A percentile compares a stretch with the other conserved stretches of the same genome.
These are phyloP conservation scores for Populus tremula DNA, from an alignment of 345 rosid genomes.

Conservation along the genomic window DNA sequence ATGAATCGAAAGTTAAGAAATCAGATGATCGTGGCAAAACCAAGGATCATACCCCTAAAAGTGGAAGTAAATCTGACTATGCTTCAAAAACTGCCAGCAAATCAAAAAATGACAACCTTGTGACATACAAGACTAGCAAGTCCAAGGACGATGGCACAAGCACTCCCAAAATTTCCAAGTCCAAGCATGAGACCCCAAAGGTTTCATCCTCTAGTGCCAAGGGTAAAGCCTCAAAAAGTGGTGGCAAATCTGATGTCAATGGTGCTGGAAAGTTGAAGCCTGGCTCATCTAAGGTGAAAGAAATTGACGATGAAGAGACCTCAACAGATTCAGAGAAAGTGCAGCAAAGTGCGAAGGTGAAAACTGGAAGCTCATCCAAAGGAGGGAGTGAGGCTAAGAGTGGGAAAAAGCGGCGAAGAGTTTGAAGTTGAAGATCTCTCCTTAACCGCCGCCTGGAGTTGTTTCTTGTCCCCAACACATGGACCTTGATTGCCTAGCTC, in stretches of 20 bases:
- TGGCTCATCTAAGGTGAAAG: slow-evolving; percentile 49
- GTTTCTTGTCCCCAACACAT: background rate
- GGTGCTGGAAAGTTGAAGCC: slow-evolving; percentile 48
- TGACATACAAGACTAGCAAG: slow-evolving; percentile 33
- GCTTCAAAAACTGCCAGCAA: slow-evolving; percentile 34
- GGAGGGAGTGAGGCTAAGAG: slow-evolving; percentile 49
- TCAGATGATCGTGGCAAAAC: slow-evolving; percentile 39
- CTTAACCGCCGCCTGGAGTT: background rate
- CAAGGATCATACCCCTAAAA: slow-evolving; percentile 45
- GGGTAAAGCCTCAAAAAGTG: slow-evolving; percentile 39
- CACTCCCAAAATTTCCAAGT: slow-evolving; percentile 17
- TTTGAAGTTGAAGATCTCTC: slow-evolving; percentile 6
- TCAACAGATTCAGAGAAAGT: slow-evolving; percentile 45
- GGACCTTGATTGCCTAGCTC: background rate
- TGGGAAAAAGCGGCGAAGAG: slow-evolving; percentile 61
- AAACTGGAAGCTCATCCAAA: slow-evolving; percentile 43
- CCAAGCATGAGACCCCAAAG: slow-evolving; percentile 37
- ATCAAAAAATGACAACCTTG: slow-evolving; percentile 37
- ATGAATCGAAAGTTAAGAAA: slow-evolving; percentile 37
- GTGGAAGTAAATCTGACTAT: slow-evolving; percentile 39
- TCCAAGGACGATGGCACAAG: slow-evolving; percentile 28
- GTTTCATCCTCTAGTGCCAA: slow-evolving; percentile 30
- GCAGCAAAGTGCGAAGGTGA: slow-evolving; percentile 41
- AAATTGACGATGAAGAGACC: slow-evolving; percentile 41
- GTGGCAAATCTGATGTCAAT: slow-evolving; percentile 40